Base-by-base conservation (phyloP, 164 flowering plant species). In the Cinnamomum micranthum region DNA sequence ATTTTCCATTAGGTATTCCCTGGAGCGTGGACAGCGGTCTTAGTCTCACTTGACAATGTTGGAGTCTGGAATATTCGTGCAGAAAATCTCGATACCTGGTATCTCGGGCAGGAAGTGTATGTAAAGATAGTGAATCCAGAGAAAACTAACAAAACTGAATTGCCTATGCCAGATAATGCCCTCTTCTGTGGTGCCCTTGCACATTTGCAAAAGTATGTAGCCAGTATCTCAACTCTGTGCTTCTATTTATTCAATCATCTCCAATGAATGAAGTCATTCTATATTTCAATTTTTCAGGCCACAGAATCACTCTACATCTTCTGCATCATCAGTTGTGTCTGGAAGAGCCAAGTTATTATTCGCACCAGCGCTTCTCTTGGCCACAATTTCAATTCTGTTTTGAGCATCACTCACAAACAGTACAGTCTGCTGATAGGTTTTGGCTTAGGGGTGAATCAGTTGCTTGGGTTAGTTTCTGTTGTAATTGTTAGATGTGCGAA, bases 1-100 rank as follows among this genome's bases (percentile, higher is more conserved):
- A 47, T 70, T 12, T 28, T 71, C 31, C 79, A 52, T 78, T 70
- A 94, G 99, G 99, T 93, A 50, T 95, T 83, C 74, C 99, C 99
- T 22, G 95, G 92, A 33, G 99, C 99, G 52, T 95, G 99, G 99
- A 92, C 97, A 3, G 95, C 94, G 55, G 83, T 95, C 55, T 76
- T 95, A 73, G 79, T 90, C 60, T 93, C 97, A 3, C 89, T 95
- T 7, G 99, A 93, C 86, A 95, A 93, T 76, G 97, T 89, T 35
- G 99, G 99, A 60, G 76, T 92, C 4, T 95, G 99, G 99, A 95
- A 95, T 83, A 75, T 95, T 71, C 88, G 99, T 77, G 78, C 94
- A 23, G 92, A 91, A 76, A 95, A 95, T 79, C 93, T 95, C 1
- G 98, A 95, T 83, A 76, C 90, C 2, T 92, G 97, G 98, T 87